Base-by-base conservation (phyloP, 768 basidiomycete species). In the Amanita polypyramis region DNA sequence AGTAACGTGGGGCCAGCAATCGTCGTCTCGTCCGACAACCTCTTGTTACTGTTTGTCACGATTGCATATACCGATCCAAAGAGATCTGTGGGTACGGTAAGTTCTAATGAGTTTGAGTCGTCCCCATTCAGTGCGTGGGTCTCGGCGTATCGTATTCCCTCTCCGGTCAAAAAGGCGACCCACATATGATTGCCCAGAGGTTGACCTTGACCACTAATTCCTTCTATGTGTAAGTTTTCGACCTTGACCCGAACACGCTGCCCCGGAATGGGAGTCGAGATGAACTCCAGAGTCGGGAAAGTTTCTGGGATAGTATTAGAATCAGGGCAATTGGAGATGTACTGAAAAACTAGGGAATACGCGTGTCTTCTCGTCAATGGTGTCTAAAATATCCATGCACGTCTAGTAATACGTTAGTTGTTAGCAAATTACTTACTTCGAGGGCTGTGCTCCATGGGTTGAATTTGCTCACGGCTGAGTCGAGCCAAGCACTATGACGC, bases 401-500 rank as follows among this genome's bases (percentile, higher is more conserved):
- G 42, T 29, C 30, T 10, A 37, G 15, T 39, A 29, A 34, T 45
- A 6, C 14, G 41, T 29, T 30, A 36, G n/a, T n/a, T 3, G 12
- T 3, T 11, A 52, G 57, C 59, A 43, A 61, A 36, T 27, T 8
- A 50, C 55, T n/a, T 51, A 73, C 79, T 59, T 83, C 80, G 57
- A 80, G 77, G 5, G 79, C 65, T 3, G 72, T 70, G 43, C 72
- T 75, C 80, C 81, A 84, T 1, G 76, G 68, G 32, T 71, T 67
- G 17, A 61, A 60, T 43, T 73, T 65, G 51, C 65, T 62, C 34
- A 77, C 70, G 12, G 74, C 68, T 1, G 72, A 70, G 52, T 69
- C 66, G 30, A 85, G 61, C 80, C 80, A 85, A 1, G 73, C 65
- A n/a, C 77, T 70, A 49, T 85, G 82, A 29, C 80, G 73, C 19